A percentile compares a stretch with the other conserved stretches of the same genome.
Evolutionary conservation across 805 yeast species (phyloP).

Genomic region (Candida awuae): DNA sequence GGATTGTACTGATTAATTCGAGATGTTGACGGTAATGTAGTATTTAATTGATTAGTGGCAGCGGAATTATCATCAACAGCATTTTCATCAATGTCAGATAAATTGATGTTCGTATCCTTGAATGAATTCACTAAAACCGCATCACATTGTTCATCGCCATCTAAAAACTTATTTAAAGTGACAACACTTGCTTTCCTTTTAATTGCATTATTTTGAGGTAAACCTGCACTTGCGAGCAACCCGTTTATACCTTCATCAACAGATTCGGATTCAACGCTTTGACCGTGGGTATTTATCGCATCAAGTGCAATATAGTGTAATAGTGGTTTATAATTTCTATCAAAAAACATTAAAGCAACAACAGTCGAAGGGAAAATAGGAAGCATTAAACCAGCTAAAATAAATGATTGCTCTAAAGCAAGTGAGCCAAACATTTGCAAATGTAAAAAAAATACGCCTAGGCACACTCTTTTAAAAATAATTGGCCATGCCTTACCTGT

Average conservation of each 20-base stretch:
- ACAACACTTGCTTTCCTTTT: conserved; percentile 10
- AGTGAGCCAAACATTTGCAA: conserved; percentile 58
- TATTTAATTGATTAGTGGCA: not conserved
- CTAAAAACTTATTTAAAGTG: conserved; percentile 10
- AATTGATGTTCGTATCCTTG: conserved; percentile 6
- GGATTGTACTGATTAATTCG: too few species aligned
- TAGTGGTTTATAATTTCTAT: conserved; percentile 46
- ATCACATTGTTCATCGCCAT: conserved; percentile 14
- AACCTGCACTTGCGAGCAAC: conserved; percentile 7
- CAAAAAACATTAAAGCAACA: conserved; percentile 41
- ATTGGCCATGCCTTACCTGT: conserved; percentile 65
- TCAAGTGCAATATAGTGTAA: conserved; percentile 50
- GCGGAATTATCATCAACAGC: conserved; percentile 2
- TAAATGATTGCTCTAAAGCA: conserved; percentile 50
- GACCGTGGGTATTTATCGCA: conserved; percentile 39
- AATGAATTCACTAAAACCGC: conserved; percentile 12
- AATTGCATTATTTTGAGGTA: conserved; percentile 4
- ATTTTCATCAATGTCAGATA: conserved; percentile 1
- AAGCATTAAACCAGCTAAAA: conserved; percentile 38
- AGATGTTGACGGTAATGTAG: not conserved
- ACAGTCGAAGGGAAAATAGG: conserved; percentile 44
- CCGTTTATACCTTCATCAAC: conserved; percentile 16
- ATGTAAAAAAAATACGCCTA: conserved; percentile 50
- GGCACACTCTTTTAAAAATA: conserved; percentile 46
- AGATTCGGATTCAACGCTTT: conserved; percentile 23